A percentile compares a stretch with the other conserved stretches of the same genome.
Conservation (phyloP, 2,329 filamentous ascomycete species). For the Blumeria hordei region DNA sequence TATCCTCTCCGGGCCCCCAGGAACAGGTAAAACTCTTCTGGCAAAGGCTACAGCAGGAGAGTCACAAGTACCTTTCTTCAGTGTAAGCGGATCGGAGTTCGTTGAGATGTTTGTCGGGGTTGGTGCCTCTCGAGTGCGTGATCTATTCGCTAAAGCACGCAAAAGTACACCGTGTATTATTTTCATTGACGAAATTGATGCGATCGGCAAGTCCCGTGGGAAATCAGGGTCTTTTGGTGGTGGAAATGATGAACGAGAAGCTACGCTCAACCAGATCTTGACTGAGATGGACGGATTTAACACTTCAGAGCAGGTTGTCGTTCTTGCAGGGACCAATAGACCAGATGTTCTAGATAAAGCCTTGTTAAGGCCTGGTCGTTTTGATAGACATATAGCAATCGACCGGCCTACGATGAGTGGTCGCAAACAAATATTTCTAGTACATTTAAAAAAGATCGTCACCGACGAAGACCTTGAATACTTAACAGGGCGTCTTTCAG, state of each 20-base stretch:
- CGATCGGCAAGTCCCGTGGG: slow-evolving; percentile 72
- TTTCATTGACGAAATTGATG: slow-evolving; percentile 98
- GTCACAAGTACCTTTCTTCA: slow-evolving; percentile 93
- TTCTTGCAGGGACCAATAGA: slow-evolving; percentile 88
- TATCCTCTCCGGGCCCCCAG: slow-evolving; percentile 88
- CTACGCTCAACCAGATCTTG: slow-evolving; percentile 90
- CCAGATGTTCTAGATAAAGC: slow-evolving; percentile 88
- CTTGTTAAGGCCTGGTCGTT: slow-evolving; percentile 85
- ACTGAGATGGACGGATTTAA: slow-evolving; percentile 99
- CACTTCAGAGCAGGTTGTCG: slow-evolving; percentile 85
- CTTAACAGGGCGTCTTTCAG: slow-evolving; percentile 67
- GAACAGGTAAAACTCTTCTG: slow-evolving; percentile 92
- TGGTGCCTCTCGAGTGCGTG: slow-evolving; percentile 79
- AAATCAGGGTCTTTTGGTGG: slow-evolving; percentile 59
- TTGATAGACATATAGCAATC: slow-evolving; percentile 89
- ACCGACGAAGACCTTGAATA: slow-evolving; percentile 77
- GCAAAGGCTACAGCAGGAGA: slow-evolving; percentile 96
- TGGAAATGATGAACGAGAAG: slow-evolving; percentile 91
- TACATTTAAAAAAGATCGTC: slow-evolving; percentile 85
- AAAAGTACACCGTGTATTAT: slow-evolving; percentile 97
- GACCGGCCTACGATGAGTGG: slow-evolving; percentile 93
- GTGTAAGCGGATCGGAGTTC: slow-evolving; percentile 93
- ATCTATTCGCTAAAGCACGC: slow-evolving; percentile 79
- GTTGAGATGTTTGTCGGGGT: slow-evolving; percentile 99
- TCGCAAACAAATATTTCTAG: slow-evolving; percentile 82